phyloP scores from a whole-genome alignment of 768 basidiomycete species.

The Coprinellus micaceus region DNA sequence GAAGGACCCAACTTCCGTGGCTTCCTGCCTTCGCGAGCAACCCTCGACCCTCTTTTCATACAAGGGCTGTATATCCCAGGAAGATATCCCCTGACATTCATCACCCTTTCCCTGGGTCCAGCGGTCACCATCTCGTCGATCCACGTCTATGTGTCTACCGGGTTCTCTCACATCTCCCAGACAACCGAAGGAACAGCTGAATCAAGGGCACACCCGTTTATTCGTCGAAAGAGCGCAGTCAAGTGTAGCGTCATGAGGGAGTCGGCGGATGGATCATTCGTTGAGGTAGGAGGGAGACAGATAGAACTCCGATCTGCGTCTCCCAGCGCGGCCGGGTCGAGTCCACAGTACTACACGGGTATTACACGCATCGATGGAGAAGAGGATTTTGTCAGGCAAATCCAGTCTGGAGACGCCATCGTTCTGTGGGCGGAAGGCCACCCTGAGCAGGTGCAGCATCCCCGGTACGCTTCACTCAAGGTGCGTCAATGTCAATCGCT shows the following conservation, averaged over 20 bases:
- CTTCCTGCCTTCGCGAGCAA: background rate
- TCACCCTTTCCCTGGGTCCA: background rate
- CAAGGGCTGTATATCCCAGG: background rate
- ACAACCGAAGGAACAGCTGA: background rate
- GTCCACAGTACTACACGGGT: background rate
- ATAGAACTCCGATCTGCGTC: background rate
- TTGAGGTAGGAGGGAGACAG: background rate
- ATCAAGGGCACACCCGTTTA: background rate
- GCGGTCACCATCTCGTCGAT: background rate
- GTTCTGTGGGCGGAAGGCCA: background rate
- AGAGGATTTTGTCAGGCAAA: background rate
- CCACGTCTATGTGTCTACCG: background rate
- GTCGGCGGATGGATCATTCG: background rate
- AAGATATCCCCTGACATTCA: background rate
- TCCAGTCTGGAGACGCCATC: background rate
- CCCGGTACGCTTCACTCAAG: background rate
- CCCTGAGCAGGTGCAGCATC: background rate
- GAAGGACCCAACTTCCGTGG: background rate
- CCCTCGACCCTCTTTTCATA: background rate
- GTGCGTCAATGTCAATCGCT: background rate
- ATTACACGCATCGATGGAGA: background rate
- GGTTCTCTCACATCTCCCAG: background rate
- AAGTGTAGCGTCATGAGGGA: background rate
- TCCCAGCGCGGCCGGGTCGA: background rate
- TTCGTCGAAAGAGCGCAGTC: background rate